phyloP scores from a whole-genome alignment of 257 asterid genomes.

The Gynochthodes officinalis region DNA sequence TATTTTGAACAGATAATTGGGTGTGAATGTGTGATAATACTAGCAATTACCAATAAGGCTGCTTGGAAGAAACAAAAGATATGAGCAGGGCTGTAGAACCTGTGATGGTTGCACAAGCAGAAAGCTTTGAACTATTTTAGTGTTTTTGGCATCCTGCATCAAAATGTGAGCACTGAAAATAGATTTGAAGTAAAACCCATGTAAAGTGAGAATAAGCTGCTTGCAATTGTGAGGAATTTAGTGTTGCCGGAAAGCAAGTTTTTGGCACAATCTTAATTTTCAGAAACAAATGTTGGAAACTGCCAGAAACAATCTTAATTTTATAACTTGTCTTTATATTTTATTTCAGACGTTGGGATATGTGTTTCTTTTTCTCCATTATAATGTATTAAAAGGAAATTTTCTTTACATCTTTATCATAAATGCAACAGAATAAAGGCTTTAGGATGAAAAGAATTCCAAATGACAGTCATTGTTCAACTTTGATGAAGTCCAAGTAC shows the following conservation, averaged over 20 bases:
- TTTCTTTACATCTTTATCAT: not conserved
- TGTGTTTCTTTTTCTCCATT: not conserved
- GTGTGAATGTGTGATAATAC: not conserved
- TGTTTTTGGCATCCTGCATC: not conserved
- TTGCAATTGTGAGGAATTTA: not conserved
- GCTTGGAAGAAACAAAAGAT: not conserved
- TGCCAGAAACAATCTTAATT: not conserved
- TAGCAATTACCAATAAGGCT: not conserved
- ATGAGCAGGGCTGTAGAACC: not conserved
- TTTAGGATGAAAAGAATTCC: not conserved
- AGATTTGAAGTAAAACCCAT: not conserved
- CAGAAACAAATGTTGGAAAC: not conserved
- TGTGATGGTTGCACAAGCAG: not conserved
- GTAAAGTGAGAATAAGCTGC: not conserved
- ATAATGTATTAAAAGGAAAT: not conserved
- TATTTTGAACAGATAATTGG: not conserved
- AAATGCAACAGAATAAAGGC: not conserved
- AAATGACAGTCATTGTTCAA: not conserved
- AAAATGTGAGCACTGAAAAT: not conserved
- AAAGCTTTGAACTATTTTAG: not conserved
- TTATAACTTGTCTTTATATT: not conserved
- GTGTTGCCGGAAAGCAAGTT: not conserved
- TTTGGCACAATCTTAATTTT: not conserved
- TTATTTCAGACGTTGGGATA: not conserved
- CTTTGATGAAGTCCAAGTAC: not conserved